Percentiles rank a stretch among this genome's conserved stretches.
Conservation (phyloP, 768 basidiomycete species). For the Naganishia kalamii region DNA sequence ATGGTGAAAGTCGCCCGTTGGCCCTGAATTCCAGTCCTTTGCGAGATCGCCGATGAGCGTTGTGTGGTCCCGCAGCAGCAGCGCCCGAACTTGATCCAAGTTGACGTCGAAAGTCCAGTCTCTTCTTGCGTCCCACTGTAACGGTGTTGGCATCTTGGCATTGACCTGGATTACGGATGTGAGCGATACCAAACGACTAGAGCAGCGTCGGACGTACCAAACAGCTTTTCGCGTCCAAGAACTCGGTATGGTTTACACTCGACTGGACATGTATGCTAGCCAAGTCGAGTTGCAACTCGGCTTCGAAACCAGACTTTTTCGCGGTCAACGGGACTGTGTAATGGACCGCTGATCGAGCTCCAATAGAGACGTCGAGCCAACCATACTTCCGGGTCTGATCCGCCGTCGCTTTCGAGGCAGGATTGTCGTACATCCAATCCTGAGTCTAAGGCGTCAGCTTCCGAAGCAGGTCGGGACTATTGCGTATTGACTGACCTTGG, state of each 20-base stretch:
- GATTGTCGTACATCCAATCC: constrained; percentile 91
- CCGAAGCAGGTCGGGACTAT: neutral
- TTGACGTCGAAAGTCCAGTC: constrained; percentile 72
- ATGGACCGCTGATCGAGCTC: constrained; percentile 75
- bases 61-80: constrained; percentile 82
- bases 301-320: constrained; percentile 66
- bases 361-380: constrained; percentile 65
- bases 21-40: constrained; percentile 82
- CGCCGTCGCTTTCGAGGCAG: constrained; percentile 47
- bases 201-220: constrained; percentile 52
- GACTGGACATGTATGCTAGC: constrained; percentile 71
- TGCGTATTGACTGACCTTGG: constrained; percentile 59
- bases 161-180: constrained; percentile 27
- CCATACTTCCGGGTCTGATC: constrained; percentile 54
- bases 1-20: constrained; percentile 68
- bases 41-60: constrained; percentile 90
- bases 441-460: constrained; percentile 35
- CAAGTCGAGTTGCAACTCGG: constrained; percentile 72
- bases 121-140: constrained; percentile 73
- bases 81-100: constrained; percentile 65
- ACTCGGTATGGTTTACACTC: constrained; percentile 77
- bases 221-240: constrained; percentile 71
- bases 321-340: constrained; percentile 79
- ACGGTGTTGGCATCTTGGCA: constrained; percentile 62
- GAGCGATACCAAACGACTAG: constrained; percentile 14